These are phyloP conservation scores for Evernia prunastri DNA, from an alignment of 495 filamentous ascomycete genomes.

Conservation along the genomic window DNA sequence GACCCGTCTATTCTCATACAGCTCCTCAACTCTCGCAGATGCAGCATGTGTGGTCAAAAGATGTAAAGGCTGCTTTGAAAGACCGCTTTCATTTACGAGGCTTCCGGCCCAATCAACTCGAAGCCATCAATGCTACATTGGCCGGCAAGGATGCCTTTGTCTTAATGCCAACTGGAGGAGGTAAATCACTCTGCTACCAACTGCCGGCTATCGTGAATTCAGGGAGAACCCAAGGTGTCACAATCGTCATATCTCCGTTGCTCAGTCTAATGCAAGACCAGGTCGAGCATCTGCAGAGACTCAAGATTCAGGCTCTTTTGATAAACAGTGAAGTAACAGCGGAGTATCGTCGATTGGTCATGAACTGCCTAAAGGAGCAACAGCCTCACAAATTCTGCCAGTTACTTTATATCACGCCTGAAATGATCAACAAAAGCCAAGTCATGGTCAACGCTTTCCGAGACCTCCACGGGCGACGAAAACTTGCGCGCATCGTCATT, in stretches of 20 bases:
- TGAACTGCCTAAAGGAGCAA: constrained; percentile 49
- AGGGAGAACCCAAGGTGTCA: constrained; percentile 78
- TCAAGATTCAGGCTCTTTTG: constrained; percentile 69
- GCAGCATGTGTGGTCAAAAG: constrained; percentile 70
- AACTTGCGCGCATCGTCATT: constrained; percentile 85
- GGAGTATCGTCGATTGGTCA: constrained; percentile 52
- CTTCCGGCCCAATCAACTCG: constrained; percentile 86
- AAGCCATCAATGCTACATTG: constrained; percentile 91
- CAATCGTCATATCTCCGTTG: constrained; percentile 88
- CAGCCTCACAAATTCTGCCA: constrained; percentile 65
- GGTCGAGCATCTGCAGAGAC: constrained; percentile 65
- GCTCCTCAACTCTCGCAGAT: constrained; percentile 33
- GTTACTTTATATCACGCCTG: constrained; percentile 89
- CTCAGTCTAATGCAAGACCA: constrained; percentile 97
- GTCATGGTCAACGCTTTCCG: constrained; percentile 54
- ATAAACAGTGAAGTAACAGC: constrained; percentile 66
- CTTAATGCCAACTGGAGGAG: constrained; percentile 95
- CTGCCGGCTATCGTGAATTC: constrained; percentile 78
- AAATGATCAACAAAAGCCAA: constrained; percentile 83
- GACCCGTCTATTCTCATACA: constrained; percentile 12
- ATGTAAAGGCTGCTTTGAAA: constrained; percentile 70
- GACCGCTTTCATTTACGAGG: constrained; percentile 75
- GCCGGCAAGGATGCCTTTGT: constrained; percentile 84
- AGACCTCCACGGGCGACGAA: constrained; percentile 54
- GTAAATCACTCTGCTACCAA: constrained; percentile 96